Evolutionary conservation across 2,329 filamentous ascomycete species (phyloP).

Genomic region (Stagonosporopsis chrysanthemi): DNA sequence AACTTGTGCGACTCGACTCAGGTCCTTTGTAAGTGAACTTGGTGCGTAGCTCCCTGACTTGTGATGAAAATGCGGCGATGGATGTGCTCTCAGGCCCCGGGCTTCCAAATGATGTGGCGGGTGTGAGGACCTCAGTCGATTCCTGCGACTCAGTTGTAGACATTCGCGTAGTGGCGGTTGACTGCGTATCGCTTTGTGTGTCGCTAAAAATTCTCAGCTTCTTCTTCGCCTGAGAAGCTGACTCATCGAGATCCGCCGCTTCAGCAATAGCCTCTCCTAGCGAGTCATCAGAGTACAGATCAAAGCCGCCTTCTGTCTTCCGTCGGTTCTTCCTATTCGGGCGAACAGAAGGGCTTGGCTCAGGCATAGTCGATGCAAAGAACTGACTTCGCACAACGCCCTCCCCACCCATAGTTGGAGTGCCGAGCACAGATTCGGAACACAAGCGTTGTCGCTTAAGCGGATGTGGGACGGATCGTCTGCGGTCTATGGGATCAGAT

Average conservation of each 20-base stretch:
- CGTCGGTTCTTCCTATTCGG: constrained; percentile 41
- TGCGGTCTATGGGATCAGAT: constrained; percentile 47
- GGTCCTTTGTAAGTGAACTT: constrained; percentile 40
- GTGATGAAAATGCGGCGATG: constrained; percentile 36
- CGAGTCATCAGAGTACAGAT: constrained; percentile 59
- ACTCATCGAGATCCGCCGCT: constrained; percentile 44
- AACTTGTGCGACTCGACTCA: constrained; percentile 6
- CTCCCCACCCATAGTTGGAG: constrained; percentile 35
- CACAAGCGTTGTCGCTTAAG: constrained; percentile 56
- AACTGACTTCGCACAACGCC: constrained; percentile 55
- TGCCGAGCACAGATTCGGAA: constrained; percentile 47
- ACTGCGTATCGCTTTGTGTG: constrained; percentile 37
- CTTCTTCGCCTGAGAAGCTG: constrained; percentile 40
- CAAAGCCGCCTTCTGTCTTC: constrained; percentile 50
- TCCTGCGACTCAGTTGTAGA: constrained; percentile 38
- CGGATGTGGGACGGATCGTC: constrained; percentile 54
- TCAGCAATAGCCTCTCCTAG: constrained; percentile 53
- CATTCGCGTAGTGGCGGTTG: constrained; percentile 34
- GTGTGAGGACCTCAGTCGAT: constrained; percentile 37
- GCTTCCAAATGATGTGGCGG: constrained; percentile 41
- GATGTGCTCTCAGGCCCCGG: constrained; percentile 38
- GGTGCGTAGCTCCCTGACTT: constrained; percentile 40
- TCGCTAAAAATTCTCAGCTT: constrained; percentile 46
- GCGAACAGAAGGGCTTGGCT: constrained; percentile 53
- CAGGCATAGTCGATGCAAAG: constrained; percentile 48